Conservation (phyloP, 176 grass and related monocot genomes). For the Leersia perrieri region DNA sequence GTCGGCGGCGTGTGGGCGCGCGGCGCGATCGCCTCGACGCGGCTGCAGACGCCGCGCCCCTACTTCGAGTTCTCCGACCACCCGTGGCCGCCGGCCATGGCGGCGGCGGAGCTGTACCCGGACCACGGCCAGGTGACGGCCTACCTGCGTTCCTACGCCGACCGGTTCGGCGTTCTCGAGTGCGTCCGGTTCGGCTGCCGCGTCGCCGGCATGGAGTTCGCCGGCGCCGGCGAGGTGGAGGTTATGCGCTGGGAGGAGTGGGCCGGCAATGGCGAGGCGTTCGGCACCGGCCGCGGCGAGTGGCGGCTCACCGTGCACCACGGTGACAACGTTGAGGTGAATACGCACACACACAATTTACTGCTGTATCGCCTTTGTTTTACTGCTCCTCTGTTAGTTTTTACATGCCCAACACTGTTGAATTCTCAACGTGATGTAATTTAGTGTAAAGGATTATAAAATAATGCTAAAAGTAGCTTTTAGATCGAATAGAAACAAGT, state of each 20-base stretch:
- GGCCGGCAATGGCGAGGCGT: constrained; percentile 60
- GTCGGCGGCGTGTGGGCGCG: constrained; percentile 58
- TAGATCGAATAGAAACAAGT: no score
- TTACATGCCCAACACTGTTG: no score
- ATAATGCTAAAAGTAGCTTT: no score
- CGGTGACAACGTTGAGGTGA: neutral
- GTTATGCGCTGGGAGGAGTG: constrained; percentile 36
- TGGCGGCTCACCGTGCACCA: constrained; percentile 5
- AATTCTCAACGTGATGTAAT: no score
- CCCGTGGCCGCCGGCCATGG: constrained; percentile 45
- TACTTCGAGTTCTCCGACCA: constrained; percentile 51
- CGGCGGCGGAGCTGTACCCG: constrained; percentile 17
- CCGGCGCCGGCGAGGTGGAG: constrained; percentile 38
- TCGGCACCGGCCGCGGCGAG: constrained; percentile 22
- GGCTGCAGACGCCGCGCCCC: constrained; percentile 40
- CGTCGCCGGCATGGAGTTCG: constrained; percentile 40
- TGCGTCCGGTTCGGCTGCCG: constrained; percentile 40
- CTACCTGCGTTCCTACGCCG: constrained; percentile 48
- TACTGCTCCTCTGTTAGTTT: no score
- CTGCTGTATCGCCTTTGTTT: no score
- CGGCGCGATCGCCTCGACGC: constrained; percentile 45
- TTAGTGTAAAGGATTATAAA: no score
- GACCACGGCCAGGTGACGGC: constrained; percentile 38
- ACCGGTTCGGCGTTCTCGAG: constrained; percentile 40
- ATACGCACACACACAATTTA: no score